Conservation (phyloP, 225 moss, liverwort and hornwort genomes). For the Bryoerythrophyllum caledonicum region DNA sequence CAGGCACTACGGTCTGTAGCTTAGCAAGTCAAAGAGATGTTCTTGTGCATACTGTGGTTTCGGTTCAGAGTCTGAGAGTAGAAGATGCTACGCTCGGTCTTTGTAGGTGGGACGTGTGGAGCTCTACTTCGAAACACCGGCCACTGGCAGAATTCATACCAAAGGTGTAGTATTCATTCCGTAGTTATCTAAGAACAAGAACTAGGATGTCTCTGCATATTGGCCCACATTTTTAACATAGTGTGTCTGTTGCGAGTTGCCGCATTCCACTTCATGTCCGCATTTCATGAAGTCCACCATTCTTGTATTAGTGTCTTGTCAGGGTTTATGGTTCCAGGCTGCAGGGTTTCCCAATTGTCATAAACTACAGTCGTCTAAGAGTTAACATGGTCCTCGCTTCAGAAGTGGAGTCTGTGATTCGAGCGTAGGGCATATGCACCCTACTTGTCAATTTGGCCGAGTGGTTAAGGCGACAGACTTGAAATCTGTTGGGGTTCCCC, state of each 20-base stretch:
- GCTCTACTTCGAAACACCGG: background rate
- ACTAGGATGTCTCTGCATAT: background rate
- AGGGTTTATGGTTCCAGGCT: no score
- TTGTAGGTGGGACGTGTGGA: background rate
- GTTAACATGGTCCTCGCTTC: no score
- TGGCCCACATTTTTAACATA: background rate
- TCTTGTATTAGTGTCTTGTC: no score
- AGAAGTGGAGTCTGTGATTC: no score
- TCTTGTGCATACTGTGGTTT: background rate
- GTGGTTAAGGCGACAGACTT: slow-evolving; percentile 14
- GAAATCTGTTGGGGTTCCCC: no score
- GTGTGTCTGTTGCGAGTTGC: background rate
- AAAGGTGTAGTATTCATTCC: background rate
- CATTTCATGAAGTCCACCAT: background rate
- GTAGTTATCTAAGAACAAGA: background rate
- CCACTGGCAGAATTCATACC: no score
- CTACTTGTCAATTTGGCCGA: background rate
- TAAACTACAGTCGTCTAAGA: no score
- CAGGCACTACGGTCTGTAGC: no score
- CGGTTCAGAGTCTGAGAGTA: background rate
- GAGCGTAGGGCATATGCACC: background rate
- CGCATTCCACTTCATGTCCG: background rate
- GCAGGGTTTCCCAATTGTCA: no score
- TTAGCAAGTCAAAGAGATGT: background rate
- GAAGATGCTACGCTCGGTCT: background rate